Evolutionary conservation across 345 rosid genomes (phyloP).

Genomic region (Citrus mangshanensis): DNA sequence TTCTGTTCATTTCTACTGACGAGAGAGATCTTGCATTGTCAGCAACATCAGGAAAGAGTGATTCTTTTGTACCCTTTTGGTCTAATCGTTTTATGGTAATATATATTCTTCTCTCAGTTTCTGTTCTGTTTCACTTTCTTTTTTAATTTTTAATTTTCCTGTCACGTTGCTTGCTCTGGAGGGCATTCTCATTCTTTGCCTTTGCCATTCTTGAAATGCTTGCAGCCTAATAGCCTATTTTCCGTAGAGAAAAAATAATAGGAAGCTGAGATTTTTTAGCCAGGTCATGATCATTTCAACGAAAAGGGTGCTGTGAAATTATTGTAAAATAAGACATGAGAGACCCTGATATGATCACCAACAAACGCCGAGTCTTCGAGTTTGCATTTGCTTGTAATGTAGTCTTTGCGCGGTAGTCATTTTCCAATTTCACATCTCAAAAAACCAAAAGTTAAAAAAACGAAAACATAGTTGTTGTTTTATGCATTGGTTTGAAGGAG

Average conservation of each 20-base stretch:
- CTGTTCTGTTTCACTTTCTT: conserved; percentile 14
- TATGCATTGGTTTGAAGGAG: conserved; percentile 20
- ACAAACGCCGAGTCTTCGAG: conserved; percentile 20
- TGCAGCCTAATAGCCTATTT: conserved; percentile 27
- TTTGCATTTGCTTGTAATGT: conserved; percentile 34
- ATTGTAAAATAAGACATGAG: conserved; percentile 43
- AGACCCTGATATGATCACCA: conserved; percentile 50
- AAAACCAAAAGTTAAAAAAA: neutral
- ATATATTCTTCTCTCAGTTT: neutral
- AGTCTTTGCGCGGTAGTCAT: conserved; percentile 24
- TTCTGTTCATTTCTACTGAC: neutral
- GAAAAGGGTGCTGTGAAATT: conserved; percentile 36
- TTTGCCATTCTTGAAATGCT: conserved; percentile 2
- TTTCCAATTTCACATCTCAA: neutral
- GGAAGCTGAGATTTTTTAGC: conserved; percentile 31
- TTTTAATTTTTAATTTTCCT: neutral
- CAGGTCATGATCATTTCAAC: conserved; percentile 21
- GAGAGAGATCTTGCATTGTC: conserved; percentile 5
- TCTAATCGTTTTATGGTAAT: conserved; percentile 16
- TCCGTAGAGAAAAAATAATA: conserved; percentile 13
- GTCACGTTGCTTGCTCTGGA: conserved; percentile 50
- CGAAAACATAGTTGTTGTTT: neutral
- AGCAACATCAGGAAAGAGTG: conserved; percentile 1
- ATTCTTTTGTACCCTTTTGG: conserved; percentile 19
- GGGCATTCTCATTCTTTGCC: conserved; percentile 47